Percentiles rank a stretch among this genome's conserved stretches.
These are phyloP conservation scores for Vicia sativa DNA, from an alignment of 306 rosid genomes.

Conservation along the genomic window DNA sequence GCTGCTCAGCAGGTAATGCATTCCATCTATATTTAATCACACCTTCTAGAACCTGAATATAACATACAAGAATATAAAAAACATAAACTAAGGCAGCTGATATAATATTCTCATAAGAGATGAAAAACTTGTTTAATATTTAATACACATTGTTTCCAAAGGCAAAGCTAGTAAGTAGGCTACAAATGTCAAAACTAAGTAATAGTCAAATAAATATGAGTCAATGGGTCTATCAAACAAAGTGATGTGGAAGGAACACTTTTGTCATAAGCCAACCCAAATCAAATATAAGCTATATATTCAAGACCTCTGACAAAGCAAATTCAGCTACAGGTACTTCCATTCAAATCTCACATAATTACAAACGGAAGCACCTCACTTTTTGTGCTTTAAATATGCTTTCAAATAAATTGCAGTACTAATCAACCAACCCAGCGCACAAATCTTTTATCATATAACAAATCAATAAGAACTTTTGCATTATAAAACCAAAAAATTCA, in stretches of 20 bases:
- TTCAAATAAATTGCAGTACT: not conserved
- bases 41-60: slow-evolving; percentile 87
- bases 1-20: slow-evolving; percentile 94
- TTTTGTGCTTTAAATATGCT: not conserved
- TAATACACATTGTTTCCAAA: slow-evolving; percentile 4
- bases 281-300: not conserved
- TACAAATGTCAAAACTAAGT: slow-evolving; percentile 6
- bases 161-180: slow-evolving; percentile 18
- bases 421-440: slow-evolving; percentile 9
- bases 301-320: slow-evolving; percentile 20
- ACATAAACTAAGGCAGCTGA: not conserved
- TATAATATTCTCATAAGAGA: slow-evolving; percentile 1
- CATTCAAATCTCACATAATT: slow-evolving; percentile 15
- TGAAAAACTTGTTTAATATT: slow-evolving; percentile 5
- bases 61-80: slow-evolving; percentile 9
- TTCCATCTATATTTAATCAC: slow-evolving; percentile 98
- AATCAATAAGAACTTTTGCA: not conserved
- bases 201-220: slow-evolving; percentile 7
- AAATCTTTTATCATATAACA: not conserved
- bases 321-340: not conserved
- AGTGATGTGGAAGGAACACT: not conserved
- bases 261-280: slow-evolving; percentile 6
- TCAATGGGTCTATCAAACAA: slow-evolving; percentile 4
- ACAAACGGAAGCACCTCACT: not conserved
- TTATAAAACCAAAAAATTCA: not conserved